Base-by-base conservation (phyloP, 78 protist genomes). In the Polysphondylium violaceum region DNA sequence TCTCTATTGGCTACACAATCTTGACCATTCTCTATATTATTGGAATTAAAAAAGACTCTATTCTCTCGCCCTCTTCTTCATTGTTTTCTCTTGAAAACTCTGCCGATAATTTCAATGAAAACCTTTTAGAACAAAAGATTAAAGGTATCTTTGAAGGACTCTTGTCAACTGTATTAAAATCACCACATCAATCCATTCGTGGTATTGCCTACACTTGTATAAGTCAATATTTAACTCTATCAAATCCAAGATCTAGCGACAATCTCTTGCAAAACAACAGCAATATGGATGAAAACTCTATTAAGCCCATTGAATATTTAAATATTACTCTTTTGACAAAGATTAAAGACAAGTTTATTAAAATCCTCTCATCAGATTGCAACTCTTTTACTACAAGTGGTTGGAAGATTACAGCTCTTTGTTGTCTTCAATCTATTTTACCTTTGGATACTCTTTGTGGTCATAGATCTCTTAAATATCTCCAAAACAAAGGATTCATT, bases 161-260 rank as follows among this genome's bases (percentile, higher is more conserved):
- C 9, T 9, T 83, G 8, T 58, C 38, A 51, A 69, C 91, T 0
- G 79, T 83, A 2, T 58, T 83, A 21, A 67, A 59, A 58, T 83
- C 91, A 31, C 71, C 79, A 41, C 65, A 69, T n/a, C 79, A 83
- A 31, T 31, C 71, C n/a, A 83, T 83, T n/a, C 67, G 91, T 44
- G 91, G 91, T 58, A 68, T 83, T 17, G 76, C 73, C 2, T 83
- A 83, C 40, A 83, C 56, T 41, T 69, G 76, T 43, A 41, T 83
- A 12, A 59, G 55, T 43, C 60, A 83, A 40, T 83, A 83, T 59
- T 56, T 83, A 33, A 44, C 44, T 31, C 21, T 72, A 29, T n/a
- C 59, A 29, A 29, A 11, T 9, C 27, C n/a, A 44, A 2, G 38
- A 11, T 25, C 76, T 63, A 35, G 19, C 6, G 2, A 63, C 8